Evolutionary conservation across 139 green algal genomes (phyloP), one percentile per base, ranked within the genome.

Genomic region (Zygnema circumcarinatum): DNA sequence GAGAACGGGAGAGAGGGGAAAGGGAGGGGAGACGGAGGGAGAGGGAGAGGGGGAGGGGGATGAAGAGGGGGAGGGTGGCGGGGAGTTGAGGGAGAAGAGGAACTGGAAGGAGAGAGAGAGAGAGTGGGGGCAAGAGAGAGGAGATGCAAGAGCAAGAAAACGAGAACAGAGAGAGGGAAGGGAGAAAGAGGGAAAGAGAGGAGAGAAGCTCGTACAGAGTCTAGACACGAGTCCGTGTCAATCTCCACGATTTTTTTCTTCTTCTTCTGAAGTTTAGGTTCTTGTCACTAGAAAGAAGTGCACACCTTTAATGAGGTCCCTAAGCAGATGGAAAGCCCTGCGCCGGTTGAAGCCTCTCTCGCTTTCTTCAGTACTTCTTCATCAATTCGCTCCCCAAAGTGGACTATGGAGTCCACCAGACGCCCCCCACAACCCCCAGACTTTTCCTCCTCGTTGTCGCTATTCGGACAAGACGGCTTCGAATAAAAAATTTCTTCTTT

Each of bases 291-390:
- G n/a, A n/a, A n/a, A n/a, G n/a, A n/a, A n/a, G n/a, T n/a, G n/a
- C n/a, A n/a, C n/a, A 99, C 98, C 83, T 98, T 96, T n/a, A 99
- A 69, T 39, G 68, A 84, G 2, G 86, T 69, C 2, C 86, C 86
- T 3, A 90, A 31, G 36, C 52, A 85, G 0, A 90, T 1, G 1
- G 80, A 41, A 35, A 90, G 36, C 2, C 79, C 54, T 20, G 86
- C 86, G 20, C 11, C 0, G 2, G 3, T 25, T 42, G 53, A 32
- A 1, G 36, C 54, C 2, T 89, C 54, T 0, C 7, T 76, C 11
- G 79, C 86, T 11, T 1, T 75, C 2, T 36, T 21, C 86, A 87
- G n/a, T 33, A 68, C 69, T 20, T 84, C 35, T 29, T 72, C 67
- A 32, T 91, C 84, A 67, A 91, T 38, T 21, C 35, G 29, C 56